Conservation (phyloP, 2,329 filamentous ascomycete species). For the Fonsecaea pugnacius region DNA sequence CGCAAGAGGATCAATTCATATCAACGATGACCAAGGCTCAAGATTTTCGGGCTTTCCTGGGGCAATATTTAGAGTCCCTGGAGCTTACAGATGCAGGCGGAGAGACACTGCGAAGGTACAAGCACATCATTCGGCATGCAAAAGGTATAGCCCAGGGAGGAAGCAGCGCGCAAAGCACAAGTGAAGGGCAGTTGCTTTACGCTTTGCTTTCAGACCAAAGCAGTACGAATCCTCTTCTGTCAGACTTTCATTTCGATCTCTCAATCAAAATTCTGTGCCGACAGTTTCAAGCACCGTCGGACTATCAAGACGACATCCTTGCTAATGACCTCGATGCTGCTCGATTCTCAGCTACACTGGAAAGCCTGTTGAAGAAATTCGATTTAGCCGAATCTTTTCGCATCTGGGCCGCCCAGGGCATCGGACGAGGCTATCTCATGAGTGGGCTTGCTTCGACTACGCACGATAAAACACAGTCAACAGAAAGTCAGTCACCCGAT, state of each 20-base stretch:
- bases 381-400: slow-evolving; percentile 71
- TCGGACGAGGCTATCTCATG: slow-evolving; percentile 81
- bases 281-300: slow-evolving; percentile 68
- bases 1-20: slow-evolving; percentile 80
- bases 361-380: slow-evolving; percentile 73
- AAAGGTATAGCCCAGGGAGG: slow-evolving; percentile 69
- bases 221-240: slow-evolving; percentile 66
- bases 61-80: slow-evolving; percentile 68
- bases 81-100: slow-evolving; percentile 57
- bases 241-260: slow-evolving; percentile 69
- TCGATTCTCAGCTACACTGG: slow-evolving; percentile 68
- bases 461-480: background rate
- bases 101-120: slow-evolving; percentile 32
- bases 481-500: background rate
- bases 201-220: slow-evolving; percentile 76
- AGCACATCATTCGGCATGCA: slow-evolving; percentile 67
- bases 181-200: slow-evolving; percentile 80
- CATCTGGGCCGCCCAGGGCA: slow-evolving; percentile 80
- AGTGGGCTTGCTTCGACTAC: slow-evolving; percentile 60
- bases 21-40: slow-evolving; percentile 76
- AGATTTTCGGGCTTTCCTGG: slow-evolving; percentile 78
- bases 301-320: slow-evolving; percentile 68
- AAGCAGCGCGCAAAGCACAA: slow-evolving; percentile 69
- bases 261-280: slow-evolving; percentile 75
- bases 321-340: slow-evolving; percentile 68